phyloP scores from a whole-genome alignment of 805 yeast genomes.

The Tetrapisispora fleetii region DNA sequence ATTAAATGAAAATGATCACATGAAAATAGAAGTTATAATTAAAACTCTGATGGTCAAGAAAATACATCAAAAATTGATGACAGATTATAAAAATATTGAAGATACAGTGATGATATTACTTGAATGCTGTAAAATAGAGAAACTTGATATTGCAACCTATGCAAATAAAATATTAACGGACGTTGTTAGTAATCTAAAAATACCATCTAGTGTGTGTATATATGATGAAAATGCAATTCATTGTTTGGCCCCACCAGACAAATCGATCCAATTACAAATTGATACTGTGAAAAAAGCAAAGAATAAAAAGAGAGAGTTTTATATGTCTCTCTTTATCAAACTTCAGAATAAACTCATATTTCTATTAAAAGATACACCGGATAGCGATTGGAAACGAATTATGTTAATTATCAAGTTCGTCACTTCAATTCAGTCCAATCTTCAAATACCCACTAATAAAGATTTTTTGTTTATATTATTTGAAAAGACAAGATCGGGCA shows the following conservation, averaged over 20 bases:
- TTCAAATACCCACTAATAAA: constrained; percentile 37
- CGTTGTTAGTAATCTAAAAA: constrained; percentile 33
- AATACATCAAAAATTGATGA: constrained; percentile 46
- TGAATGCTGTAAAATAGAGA: constrained; percentile 46
- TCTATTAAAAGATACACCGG: constrained; percentile 9
- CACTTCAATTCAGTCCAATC: constrained; percentile 42
- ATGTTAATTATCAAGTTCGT: constrained; percentile 41
- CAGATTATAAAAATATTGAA: constrained; percentile 45
- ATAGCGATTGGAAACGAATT: constrained; percentile 46
- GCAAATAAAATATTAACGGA: constrained; percentile 45
- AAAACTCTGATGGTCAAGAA: constrained; percentile 46
- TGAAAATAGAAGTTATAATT: constrained; percentile 55
- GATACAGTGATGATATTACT: constrained; percentile 41
- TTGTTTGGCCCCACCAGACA: constrained; percentile 56
- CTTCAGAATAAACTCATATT: constrained; percentile 34
- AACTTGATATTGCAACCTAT: constrained; percentile 40
- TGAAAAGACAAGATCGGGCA: constrained; percentile 44
- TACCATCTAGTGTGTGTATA: constrained; percentile 47
- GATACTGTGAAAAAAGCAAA: constrained; percentile 54
- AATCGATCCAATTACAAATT: constrained; percentile 46
- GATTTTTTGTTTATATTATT: constrained; percentile 37
- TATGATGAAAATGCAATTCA: constrained; percentile 33
- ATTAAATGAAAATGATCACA: constrained; percentile 39
- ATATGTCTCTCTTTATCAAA: constrained; percentile 32
- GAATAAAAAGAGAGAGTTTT: constrained; percentile 40